Evolutionary conservation across 2,329 filamentous ascomycete species (phyloP), one percentile per base, ranked within the genome.

Genomic region (Phaeophleospora eucalypticola): DNA sequence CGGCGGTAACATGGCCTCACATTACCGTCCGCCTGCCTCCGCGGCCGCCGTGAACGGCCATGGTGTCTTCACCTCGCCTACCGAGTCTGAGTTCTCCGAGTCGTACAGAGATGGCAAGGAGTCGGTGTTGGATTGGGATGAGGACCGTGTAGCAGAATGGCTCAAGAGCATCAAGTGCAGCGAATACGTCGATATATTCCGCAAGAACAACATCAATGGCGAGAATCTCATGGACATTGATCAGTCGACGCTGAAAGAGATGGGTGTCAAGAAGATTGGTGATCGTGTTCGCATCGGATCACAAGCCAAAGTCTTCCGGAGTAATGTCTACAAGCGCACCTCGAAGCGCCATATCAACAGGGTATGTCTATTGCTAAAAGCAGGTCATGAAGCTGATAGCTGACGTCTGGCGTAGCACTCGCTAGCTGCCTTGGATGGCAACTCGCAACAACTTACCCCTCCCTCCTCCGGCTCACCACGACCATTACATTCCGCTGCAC

Each of bases 151-250:
- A 21, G 87, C 86, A 63, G 87, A 95, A 42, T 98, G 95, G 79
- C 77, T 98, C 53, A 80, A 84, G 61, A 89, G 82, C 59, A 90
- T 98, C 65, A 91, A 94, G 64, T 97, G 90, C 65, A 84, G 85
- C 58, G 89, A 97, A 65, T 97, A 98, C 70, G 89, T 95, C 65
- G 83, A 87, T 62, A 70, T 95, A 19, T 96, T 96, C 70, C 87
- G 70, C 83, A 71, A 78, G 65, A 95, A 98, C 68, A 88, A 97
- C 68, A 96, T 98, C 74, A 98, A 93, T 65, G 93, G 93, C 61
- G 89, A 96, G 71, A 96, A 95, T 65, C 76, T 98, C 36, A 78
- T 98, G 58, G 93, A 98, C 71, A 91, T 96, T 77, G 93, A 98
- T 69, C 94, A 95, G 74, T 85, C 89, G 46, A 89, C 95, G 34